phyloP scores from a whole-genome alignment of 176 grass and related monocot genomes.

The Melocanna baccifera region DNA sequence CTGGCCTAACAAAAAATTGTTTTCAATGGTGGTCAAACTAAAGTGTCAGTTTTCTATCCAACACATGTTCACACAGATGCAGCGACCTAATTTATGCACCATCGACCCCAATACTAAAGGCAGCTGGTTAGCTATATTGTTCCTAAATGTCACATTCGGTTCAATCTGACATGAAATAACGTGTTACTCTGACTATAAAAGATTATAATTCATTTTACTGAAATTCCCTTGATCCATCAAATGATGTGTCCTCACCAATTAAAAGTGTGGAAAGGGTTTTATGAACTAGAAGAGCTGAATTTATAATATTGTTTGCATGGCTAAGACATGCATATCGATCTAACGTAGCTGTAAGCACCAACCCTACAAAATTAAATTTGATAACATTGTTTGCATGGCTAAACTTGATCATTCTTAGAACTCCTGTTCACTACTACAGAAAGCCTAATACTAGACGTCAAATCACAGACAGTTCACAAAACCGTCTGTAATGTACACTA shows the following conservation, averaged over 20 bases:
- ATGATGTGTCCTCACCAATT: not conserved
- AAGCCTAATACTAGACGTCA: no score
- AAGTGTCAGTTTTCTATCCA: not conserved
- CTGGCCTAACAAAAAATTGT: not conserved
- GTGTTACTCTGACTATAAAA: not conserved
- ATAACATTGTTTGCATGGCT: no score
- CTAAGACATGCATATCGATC: no score
- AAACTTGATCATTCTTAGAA: no score
- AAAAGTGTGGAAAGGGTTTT: not conserved
- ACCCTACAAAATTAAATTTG: no score
- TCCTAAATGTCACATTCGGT: not conserved
- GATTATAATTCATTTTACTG: not conserved
- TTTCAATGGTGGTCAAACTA: not conserved
- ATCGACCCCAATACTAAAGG: not conserved
- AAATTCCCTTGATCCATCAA: not conserved
- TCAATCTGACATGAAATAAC: not conserved
- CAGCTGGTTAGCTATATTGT: not conserved
- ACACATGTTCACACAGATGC: not conserved
- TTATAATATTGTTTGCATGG: no score
- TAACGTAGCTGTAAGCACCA: no score
- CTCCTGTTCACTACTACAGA: no score
- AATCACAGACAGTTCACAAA: no score
- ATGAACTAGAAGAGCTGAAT: no score
- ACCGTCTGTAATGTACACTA: no score
- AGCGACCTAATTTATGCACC: slow-evolving; percentile 27